Evolutionary conservation across 306 rosid genomes (phyloP).

Genomic region (Cicer yamashitae): DNA sequence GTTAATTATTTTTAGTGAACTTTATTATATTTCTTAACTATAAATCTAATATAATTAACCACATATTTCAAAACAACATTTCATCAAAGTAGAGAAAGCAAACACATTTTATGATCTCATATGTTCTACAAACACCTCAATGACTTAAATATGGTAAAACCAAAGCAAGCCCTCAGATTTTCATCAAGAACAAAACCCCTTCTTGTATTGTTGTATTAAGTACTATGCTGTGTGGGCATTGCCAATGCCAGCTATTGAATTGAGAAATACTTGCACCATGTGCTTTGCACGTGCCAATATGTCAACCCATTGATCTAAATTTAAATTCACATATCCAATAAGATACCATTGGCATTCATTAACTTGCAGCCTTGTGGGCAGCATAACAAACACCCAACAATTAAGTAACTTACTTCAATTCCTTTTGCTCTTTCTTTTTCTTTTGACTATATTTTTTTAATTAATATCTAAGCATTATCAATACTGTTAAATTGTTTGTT

Average conservation of each 20-base stretch:
- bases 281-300: slow-evolving; percentile 43
- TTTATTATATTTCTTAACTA: too few relatives aligned
- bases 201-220: neutral
- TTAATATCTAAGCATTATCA: neutral
- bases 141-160: too few relatives aligned
- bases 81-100: too few relatives aligned
- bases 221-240: neutral
- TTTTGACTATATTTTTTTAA: neutral
- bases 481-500: slow-evolving; percentile 40
- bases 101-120: too few relatives aligned
- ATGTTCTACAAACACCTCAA: too few relatives aligned
- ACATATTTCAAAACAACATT: too few relatives aligned
- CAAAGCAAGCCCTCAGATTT: too few relatives aligned
- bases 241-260: slow-evolving; percentile 41
- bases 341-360: slow-evolving; percentile 14
- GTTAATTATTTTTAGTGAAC: too few relatives aligned
- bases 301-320: slow-evolving; percentile 26
- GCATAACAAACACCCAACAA: neutral
- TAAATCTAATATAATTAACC: too few relatives aligned
- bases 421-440: neutral
- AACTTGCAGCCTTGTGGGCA: slow-evolving; percentile 34
- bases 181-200: too few relatives aligned
- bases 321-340: slow-evolving; percentile 27
- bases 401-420: neutral
- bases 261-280: slow-evolving; percentile 39